Base-by-base conservation (phyloP, 345 rosid species). In the Dovyalis caffra region DNA sequence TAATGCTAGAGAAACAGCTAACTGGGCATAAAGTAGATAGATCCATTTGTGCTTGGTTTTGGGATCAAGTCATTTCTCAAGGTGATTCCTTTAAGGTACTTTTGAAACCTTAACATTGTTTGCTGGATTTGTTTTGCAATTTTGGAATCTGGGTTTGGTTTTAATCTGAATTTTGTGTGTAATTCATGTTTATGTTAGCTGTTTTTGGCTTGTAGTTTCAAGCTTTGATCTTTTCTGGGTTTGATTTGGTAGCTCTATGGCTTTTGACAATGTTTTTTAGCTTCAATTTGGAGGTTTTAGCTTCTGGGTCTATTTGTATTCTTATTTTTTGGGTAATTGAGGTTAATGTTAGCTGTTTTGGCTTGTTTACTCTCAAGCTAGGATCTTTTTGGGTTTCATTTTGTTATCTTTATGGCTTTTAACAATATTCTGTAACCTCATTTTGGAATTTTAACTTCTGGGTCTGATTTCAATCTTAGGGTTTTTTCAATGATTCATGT, bases 1-100 rank as follows among this genome's bases (percentile, higher is more conserved):
- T 95, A 28, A 93, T 95, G 87, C 90, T 95, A 10, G 98, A 95
- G 95, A 95, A 95, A 69, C 98, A 95, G 92, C 86, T 93, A 49
- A 91, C 98, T 3, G 97, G 98, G 72, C 97, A 95, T 75, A 88
- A 97, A 0, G 97, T 95, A 1, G 99, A 93, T 72, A 87, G 99
- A 77, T 90, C 98, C 35, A 93, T 95, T 20, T 95, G 99, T 72
- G 86, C 84, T 80, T 95, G 98, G 98, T 95, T 89, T 70, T 93
- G 99, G 99, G 94, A 93, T 84, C 93, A 90, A 68, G 75, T 79
- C 69, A 68, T 90, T 76, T 83, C 96, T 80, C 91, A 87, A 76
- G 88, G 86, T 25, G 90, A 95, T 76, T 87, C 92, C 80, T 84
- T 88, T 71, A 87, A 89, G 96, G 97, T 91, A 76, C 34, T 70